phyloP scores from a whole-genome alignment of 805 yeast genomes.

The Metschnikowia aberdeeniae region DNA sequence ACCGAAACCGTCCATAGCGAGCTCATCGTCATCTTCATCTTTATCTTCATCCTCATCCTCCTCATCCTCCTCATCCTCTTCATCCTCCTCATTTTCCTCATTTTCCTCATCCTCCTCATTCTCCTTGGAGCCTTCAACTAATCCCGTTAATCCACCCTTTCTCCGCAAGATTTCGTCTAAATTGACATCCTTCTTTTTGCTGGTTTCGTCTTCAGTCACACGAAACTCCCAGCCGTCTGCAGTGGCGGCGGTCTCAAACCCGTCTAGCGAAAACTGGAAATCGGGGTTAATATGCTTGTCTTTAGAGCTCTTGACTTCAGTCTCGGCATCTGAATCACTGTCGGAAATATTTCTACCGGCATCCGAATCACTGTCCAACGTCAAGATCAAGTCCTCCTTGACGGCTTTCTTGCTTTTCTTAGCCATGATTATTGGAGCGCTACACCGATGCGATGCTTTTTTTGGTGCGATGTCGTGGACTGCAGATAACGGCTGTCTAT shows the following conservation, averaged over 20 bases:
- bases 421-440: slow-evolving; percentile 11
- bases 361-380: slow-evolving; percentile 78
- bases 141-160: slow-evolving; percentile 67
- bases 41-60: slow-evolving; percentile 29
- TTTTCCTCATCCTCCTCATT: slow-evolving; percentile 12
- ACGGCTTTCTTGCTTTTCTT: slow-evolving; percentile 11
- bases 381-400: slow-evolving; percentile 57
- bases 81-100: slow-evolving; percentile 20
- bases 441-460: slow-evolving; percentile 3
- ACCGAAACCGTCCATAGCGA: slow-evolving; percentile 44
- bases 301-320: slow-evolving; percentile 18
- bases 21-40: slow-evolving; percentile 33
- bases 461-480: slow-evolving; percentile 1
- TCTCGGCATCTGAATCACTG: slow-evolving; percentile 22
- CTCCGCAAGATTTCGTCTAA: slow-evolving; percentile 81
- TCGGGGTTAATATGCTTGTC: slow-evolving; percentile 61
- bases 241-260: slow-evolving; percentile 42
- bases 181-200: slow-evolving; percentile 60
- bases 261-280: slow-evolving; percentile 67
- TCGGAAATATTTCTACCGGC: slow-evolving; percentile 21
- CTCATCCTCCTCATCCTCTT: slow-evolving; percentile 24
- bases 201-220: slow-evolving; percentile 35
- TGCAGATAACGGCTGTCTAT: not conserved
- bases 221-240: slow-evolving; percentile 86
- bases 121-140: slow-evolving; percentile 29